Evolutionary conservation across 495 filamentous ascomycete genomes (phyloP), one percentile per base, ranked within the genome.

Genomic region (Penicillium paradoxum): DNA sequence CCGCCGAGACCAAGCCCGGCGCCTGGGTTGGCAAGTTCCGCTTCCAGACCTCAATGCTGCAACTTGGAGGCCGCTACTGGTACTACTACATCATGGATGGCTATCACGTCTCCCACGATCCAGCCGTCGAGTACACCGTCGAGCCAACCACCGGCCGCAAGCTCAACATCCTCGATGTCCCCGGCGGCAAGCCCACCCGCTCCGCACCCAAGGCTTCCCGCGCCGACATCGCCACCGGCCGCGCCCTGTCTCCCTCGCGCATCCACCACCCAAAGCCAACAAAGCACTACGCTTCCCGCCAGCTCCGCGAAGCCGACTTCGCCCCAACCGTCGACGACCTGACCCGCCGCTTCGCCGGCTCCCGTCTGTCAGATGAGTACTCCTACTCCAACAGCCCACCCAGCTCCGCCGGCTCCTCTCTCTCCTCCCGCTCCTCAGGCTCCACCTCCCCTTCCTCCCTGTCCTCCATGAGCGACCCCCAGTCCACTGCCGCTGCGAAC

Each of bases 31-130:
- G 93, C 67, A 95, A 90, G 66, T 96, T 98, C 80, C 84, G 88
- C 73, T 96, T 98, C 78, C 90, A 92, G 75, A 85, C 84, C 67
- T 73, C 82, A 40, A 87, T 88, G 53, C 80, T 96, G 48, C 82
- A 91, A 77, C 78, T 88, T 49, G 89, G 91, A 53, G 80, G 85
- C 64, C 85, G 93, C 60, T 97, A 97, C 85, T 98, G 95, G 93
- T 98, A 97, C 83, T 98, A 98, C 82, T 98, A 96, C 79, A 96
- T 98, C 87, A 95, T 97, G 75, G 93, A 98, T 67, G 93, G 93
- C 54, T 97, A 97, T 83, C 91, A 97, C 72, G 87, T 96, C 70
- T 92, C 93, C 42, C 92, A 97, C 79, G 93, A 98, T 74, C 93
- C 95, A 45, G 89, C 89, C 64, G 83, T 88, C 67, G 81, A 87